Percentiles rank a stretch among this genome's conserved stretches.
These are phyloP conservation scores for Plasmodium knowlesi DNA, from an alignment of 169 alveolate species.

Conservation along the genomic window DNA sequence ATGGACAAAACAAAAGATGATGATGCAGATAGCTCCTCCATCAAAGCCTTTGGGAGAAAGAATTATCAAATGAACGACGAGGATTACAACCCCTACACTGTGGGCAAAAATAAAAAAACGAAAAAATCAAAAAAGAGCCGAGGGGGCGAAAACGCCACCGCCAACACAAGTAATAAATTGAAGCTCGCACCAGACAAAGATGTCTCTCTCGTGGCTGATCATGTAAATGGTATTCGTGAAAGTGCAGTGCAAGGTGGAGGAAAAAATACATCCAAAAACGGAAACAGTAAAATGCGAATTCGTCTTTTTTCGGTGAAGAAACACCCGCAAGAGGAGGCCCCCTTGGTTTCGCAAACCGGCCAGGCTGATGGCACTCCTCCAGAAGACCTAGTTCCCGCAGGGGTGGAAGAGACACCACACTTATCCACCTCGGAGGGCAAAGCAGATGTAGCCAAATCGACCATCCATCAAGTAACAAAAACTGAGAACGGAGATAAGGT, in stretches of 20 bases:
- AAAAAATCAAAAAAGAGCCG: constrained; percentile 17
- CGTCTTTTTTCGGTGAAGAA: not conserved
- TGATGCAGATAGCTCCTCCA: constrained; percentile 5
- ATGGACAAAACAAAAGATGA: constrained; percentile 25
- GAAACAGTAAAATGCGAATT: not conserved
- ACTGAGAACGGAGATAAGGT: not conserved
- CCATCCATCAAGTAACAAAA: not conserved
- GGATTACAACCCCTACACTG: constrained; percentile 37
- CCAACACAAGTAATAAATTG: not conserved
- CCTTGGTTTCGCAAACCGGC: not conserved
- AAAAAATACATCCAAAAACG: not conserved
- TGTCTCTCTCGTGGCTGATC: not conserved
- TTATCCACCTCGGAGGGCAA: not conserved
- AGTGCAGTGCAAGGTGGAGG: not conserved
- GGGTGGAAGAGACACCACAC: not conserved
- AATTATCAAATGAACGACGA: constrained; percentile 19
- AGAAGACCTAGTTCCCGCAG: not conserved
- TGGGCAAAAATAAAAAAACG: constrained; percentile 13
- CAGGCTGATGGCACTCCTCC: not conserved
- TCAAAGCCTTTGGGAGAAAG: constrained; percentile 11
- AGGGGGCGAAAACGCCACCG: not conserved
- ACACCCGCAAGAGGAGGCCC: not conserved
- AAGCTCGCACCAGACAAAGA: not conserved
- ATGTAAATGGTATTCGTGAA: too few species aligned
- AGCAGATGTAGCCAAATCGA: not conserved